Conservation (phyloP, 805 yeast species). For the Jamesozyma lodderae region DNA sequence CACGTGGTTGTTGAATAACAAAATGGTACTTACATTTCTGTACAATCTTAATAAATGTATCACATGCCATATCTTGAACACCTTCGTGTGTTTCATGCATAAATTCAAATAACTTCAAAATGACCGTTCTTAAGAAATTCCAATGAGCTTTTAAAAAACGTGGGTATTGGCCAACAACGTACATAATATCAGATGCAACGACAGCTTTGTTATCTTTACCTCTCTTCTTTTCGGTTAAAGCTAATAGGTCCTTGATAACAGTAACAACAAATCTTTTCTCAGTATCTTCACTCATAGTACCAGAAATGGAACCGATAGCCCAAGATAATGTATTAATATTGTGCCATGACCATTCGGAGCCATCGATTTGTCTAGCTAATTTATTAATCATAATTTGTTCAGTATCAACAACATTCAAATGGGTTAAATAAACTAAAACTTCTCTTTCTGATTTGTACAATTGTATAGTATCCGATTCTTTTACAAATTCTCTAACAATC, state of each 20-base stretch:
- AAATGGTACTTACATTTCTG: conserved; percentile 93
- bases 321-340: conserved; percentile 94
- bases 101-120: conserved; percentile 89
- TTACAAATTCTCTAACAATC: conserved; percentile 93
- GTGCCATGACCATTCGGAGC: conserved; percentile 98
- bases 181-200: conserved; percentile 99
- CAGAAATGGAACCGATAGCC: conserved; percentile 99
- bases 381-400: conserved; percentile 90
- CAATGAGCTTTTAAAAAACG: conserved; percentile 95
- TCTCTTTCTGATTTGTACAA: conserved; percentile 93
- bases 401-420: conserved; percentile 87
- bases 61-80: conserved; percentile 99
- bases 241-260: conserved; percentile 84
- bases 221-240: conserved; percentile 88
- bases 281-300: conserved; percentile 97
- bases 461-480: conserved; percentile 94
- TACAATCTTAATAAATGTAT: conserved; percentile 92
- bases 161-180: conserved; percentile 98
- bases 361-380: conserved; percentile 87
- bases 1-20: conserved; percentile 77
- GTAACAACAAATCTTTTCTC: conserved; percentile 90
- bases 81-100: conserved; percentile 99
- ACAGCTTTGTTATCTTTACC: conserved; percentile 98
- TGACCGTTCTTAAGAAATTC: conserved; percentile 94
- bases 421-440: conserved; percentile 89